phyloP scores from a whole-genome alignment of 1,284 basidiomycete species.

The Cryptococcus floricola region DNA sequence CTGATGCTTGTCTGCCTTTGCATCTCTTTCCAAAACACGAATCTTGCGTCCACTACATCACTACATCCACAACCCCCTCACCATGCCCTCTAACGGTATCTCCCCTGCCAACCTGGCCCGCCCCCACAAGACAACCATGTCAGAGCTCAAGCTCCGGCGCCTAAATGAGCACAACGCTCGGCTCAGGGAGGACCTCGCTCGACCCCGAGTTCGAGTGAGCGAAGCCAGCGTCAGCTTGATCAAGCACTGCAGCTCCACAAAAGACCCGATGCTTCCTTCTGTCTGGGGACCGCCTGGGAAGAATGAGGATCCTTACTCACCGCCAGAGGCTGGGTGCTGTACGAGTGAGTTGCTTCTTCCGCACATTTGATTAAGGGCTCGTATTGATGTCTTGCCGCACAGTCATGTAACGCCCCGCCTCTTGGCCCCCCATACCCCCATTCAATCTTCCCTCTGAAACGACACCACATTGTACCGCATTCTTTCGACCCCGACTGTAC shows the following conservation, averaged over 20 bases:
- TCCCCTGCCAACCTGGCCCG: conserved; percentile 18
- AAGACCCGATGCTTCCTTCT: conserved; percentile 80
- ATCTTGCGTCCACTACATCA: not conserved
- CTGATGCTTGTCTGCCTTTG: not conserved
- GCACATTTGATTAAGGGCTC: not conserved
- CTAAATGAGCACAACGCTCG: conserved; percentile 91
- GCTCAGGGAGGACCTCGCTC: conserved; percentile 81
- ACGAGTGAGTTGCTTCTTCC: conserved; percentile 22
- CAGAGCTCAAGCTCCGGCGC: conserved; percentile 91
- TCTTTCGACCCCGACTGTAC: not conserved
- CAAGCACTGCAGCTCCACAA: conserved; percentile 82
- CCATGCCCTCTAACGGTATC: not conserved
- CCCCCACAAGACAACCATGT: conserved; percentile 61
- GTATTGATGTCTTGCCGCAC: not conserved
- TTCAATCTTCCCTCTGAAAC: not conserved
- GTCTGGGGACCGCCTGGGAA: conserved; percentile 92
- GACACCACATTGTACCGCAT: not conserved
- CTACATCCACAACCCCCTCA: not conserved
- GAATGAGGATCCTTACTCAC: conserved; percentile 55
- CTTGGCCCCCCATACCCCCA: not conserved
- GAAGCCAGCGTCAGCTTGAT: conserved; percentile 79
- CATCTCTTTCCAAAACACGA: not conserved
- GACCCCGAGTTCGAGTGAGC: conserved; percentile 84
- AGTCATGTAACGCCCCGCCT: not conserved
- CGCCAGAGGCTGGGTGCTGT: conserved; percentile 35